Conservation (phyloP, 495 filamentous ascomycete genomes). For the Oidiodendron maius region DNA sequence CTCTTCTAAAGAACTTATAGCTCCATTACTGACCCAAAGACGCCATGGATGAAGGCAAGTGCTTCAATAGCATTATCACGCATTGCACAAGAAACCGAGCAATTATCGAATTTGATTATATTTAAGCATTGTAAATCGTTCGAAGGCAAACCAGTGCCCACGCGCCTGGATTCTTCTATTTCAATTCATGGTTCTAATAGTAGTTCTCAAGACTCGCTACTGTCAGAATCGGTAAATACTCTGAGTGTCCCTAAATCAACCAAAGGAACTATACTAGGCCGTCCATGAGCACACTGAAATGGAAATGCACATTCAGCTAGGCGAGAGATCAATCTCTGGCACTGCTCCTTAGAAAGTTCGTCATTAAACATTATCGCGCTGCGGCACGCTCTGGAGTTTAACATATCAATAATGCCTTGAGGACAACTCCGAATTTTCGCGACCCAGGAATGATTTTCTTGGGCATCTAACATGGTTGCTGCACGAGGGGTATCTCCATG, state of each 20-base stretch:
- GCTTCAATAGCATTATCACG: too few species aligned
- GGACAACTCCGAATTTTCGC: slow-evolving; percentile 58
- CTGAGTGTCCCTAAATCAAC: slow-evolving; percentile 40
- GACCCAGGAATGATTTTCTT: slow-evolving; percentile 8
- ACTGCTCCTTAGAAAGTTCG: slow-evolving; percentile 56
- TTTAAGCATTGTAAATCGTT: too few species aligned
- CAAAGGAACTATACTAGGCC: slow-evolving; percentile 70
- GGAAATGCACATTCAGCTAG: slow-evolving; percentile 73
- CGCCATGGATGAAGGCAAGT: too few species aligned
- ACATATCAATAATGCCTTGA: slow-evolving; percentile 71
- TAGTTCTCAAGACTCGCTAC: too few species aligned
- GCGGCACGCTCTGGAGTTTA: slow-evolving; percentile 86
- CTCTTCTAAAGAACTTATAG: too few species aligned
- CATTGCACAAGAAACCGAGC: too few species aligned
- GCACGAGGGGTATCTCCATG: slow-evolving; percentile 6
- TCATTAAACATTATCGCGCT: slow-evolving; percentile 99
- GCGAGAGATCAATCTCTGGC: slow-evolving; percentile 51
- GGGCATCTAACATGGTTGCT: neutral
- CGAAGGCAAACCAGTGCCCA: too few species aligned
- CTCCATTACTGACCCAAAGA: too few species aligned
- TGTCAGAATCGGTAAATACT: too few species aligned
- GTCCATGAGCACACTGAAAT: slow-evolving; percentile 88
- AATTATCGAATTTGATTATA: too few species aligned
- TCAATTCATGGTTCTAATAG: too few species aligned
- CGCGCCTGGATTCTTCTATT: too few species aligned